A percentile compares a stretch with the other conserved stretches of the same genome.
These are phyloP conservation scores for Pistacia atlantica DNA, from an alignment of 345 rosid species.

Conservation along the genomic window DNA sequence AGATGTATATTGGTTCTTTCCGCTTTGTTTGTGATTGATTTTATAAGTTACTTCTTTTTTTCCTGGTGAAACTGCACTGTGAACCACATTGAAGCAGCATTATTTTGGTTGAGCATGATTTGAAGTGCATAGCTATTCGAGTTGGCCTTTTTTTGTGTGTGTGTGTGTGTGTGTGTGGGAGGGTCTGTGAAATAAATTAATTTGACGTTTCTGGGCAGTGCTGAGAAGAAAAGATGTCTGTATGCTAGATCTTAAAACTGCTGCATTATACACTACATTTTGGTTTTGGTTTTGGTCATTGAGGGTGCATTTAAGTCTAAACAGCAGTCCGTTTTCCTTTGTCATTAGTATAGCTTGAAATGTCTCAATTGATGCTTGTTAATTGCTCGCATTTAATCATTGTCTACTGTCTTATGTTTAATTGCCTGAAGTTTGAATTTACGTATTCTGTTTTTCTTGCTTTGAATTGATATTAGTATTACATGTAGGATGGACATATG, in stretches of 20 bases:
- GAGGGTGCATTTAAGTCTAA: background rate
- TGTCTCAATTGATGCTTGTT: background rate
- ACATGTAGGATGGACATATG: background rate
- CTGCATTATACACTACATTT: background rate
- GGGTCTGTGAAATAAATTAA: background rate
- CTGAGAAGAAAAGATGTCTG: background rate
- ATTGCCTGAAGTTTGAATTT: background rate
- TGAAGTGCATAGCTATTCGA: background rate
- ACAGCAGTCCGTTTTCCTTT: background rate
- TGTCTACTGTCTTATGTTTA: background rate
- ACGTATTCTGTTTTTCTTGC: background rate
- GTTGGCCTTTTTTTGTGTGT: background rate
- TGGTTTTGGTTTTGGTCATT: background rate
- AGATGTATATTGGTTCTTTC: background rate
- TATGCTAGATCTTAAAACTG: background rate
- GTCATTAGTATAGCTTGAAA: background rate
- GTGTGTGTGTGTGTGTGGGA: background rate
- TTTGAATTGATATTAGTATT: background rate
- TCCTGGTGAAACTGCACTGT: background rate
- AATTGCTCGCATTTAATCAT: background rate
- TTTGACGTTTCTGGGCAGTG: background rate
- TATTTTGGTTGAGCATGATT: background rate
- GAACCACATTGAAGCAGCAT: background rate
- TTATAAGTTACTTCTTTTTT: background rate
- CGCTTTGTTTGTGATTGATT: background rate